Percentiles rank a stretch among this genome's conserved stretches.
Conservation (phyloP, 768 basidiomycete species). For the Tubosaeta sp. region DNA sequence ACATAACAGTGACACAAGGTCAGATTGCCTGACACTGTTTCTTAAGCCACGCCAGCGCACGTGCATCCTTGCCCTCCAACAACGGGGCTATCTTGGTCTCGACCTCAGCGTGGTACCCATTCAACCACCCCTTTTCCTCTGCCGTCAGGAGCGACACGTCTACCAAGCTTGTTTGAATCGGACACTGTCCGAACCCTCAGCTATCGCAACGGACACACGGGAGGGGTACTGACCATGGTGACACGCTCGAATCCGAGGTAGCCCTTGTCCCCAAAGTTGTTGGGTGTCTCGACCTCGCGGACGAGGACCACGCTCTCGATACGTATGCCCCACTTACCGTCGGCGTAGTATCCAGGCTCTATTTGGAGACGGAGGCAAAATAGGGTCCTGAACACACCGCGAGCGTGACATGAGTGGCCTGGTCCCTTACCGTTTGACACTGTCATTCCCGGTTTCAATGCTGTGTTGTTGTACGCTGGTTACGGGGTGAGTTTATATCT, state of each 20-base stretch:
- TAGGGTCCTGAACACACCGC: background rate
- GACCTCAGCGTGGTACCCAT: conserved; percentile 77
- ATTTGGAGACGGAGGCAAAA: background rate
- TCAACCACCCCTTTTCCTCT: conserved; percentile 78
- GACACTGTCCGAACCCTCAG: conserved; percentile 44
- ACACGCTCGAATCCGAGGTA: conserved; percentile 83
- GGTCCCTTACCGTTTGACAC: conserved; percentile 65
- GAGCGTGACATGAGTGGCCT: background rate
- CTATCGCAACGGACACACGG: background rate
- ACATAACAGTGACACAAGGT: no score
- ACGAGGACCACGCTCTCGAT: conserved; percentile 90
- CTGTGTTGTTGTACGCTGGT: conserved; percentile 60
- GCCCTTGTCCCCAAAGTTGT: conserved; percentile 77
- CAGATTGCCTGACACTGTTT: conserved; percentile 14
- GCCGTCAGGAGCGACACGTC: conserved; percentile 56
- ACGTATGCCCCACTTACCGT: conserved; percentile 88
- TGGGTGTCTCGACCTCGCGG: conserved; percentile 60
- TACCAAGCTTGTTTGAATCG: conserved; percentile 83
- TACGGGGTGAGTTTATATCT: background rate
- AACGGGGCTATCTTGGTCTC: conserved; percentile 50
- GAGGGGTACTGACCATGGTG: conserved; percentile 63
- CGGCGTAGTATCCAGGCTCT: conserved; percentile 92
- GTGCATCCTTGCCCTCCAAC: conserved; percentile 38
- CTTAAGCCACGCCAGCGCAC: conserved; percentile 24
- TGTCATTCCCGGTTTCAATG: conserved; percentile 83